Conservation (phyloP, 2,329 filamentous ascomycete genomes). For the Colletotrichum nymphaeae region DNA sequence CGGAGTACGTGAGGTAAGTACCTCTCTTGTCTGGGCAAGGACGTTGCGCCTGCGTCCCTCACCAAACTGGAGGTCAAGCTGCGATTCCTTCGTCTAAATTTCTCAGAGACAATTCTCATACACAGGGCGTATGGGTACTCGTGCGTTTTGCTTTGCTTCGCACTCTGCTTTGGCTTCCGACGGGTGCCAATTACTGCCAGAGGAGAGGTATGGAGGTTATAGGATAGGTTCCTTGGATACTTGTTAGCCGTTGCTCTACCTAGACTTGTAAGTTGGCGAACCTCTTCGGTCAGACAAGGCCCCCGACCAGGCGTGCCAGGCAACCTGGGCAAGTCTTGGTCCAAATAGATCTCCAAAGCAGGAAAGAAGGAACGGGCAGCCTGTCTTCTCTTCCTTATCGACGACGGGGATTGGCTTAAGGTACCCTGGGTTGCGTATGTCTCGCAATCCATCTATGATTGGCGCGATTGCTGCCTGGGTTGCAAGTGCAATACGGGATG, state of each 20-base stretch:
- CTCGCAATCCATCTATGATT: not conserved
- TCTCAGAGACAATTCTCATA: conserved; percentile 19
- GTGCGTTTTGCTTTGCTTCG: not conserved
- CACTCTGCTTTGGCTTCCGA: conserved; percentile 2
- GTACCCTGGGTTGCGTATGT: not conserved
- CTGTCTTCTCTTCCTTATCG: not conserved
- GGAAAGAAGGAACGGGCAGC: not conserved
- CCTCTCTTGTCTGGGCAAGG: not conserved
- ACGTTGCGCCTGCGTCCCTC: not conserved
- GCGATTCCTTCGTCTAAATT: conserved; percentile 6
- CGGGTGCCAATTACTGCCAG: not conserved
- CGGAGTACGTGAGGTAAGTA: not conserved
- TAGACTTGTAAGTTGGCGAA: not conserved
- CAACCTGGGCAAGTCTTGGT: too few relatives aligned
- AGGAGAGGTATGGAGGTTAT: not conserved
- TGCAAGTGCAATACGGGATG: not conserved
- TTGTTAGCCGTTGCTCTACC: not conserved
- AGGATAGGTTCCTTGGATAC: not conserved
- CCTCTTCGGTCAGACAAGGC: conserved; percentile 4
- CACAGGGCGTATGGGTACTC: conserved; percentile 21
- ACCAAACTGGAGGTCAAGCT: not conserved
- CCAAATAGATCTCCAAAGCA: not conserved
- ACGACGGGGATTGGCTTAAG: not conserved
- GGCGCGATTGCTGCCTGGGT: not conserved
- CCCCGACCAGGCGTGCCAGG: not conserved